Conservation (phyloP, 2,329 filamentous ascomycete genomes). For the Cadophora sp. region DNA sequence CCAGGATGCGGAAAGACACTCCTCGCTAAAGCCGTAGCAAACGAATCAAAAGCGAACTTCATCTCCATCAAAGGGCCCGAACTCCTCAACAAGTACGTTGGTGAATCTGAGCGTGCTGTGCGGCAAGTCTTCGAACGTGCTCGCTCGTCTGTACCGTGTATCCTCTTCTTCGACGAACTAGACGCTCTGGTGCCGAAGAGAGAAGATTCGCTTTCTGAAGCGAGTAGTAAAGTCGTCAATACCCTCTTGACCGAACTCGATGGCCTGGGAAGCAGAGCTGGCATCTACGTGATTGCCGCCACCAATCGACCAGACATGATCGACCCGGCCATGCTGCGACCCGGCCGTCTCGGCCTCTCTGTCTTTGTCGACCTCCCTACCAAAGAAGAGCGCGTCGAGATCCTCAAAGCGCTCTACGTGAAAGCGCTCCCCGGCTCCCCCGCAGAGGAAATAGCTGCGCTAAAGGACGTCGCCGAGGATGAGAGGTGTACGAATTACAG, state of each 20-base stretch:
- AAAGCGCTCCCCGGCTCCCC: constrained; percentile 59
- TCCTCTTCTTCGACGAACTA: constrained; percentile 98
- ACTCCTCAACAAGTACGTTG: constrained; percentile 96
- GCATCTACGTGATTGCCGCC: constrained; percentile 93
- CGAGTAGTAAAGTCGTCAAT: constrained; percentile 89
- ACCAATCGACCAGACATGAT: constrained; percentile 98
- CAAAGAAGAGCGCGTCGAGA: constrained; percentile 81
- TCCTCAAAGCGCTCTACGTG: constrained; percentile 72
- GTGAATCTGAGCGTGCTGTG: constrained; percentile 92
- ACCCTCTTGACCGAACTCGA: constrained; percentile 94
- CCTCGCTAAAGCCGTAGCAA: constrained; percentile 93
- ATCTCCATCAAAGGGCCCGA: constrained; percentile 98
- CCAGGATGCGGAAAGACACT: constrained; percentile 97
- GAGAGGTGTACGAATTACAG: constrained; percentile 77
- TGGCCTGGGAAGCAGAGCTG: constrained; percentile 78
- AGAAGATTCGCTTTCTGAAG: constrained; percentile 79
- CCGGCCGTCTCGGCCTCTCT: constrained; percentile 86
- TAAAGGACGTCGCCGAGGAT: constrained; percentile 72
- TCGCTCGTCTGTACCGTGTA: constrained; percentile 84
- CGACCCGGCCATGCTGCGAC: constrained; percentile 91
- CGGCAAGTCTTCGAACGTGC: constrained; percentile 91
- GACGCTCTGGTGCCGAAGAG: constrained; percentile 89
- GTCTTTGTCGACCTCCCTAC: constrained; percentile 89
- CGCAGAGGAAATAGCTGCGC: constrained; percentile 57
- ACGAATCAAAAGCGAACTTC: constrained; percentile 95